Evolutionary conservation across 768 basidiomycete genomes (phyloP).

Genomic region (Mrakia blollopis): DNA sequence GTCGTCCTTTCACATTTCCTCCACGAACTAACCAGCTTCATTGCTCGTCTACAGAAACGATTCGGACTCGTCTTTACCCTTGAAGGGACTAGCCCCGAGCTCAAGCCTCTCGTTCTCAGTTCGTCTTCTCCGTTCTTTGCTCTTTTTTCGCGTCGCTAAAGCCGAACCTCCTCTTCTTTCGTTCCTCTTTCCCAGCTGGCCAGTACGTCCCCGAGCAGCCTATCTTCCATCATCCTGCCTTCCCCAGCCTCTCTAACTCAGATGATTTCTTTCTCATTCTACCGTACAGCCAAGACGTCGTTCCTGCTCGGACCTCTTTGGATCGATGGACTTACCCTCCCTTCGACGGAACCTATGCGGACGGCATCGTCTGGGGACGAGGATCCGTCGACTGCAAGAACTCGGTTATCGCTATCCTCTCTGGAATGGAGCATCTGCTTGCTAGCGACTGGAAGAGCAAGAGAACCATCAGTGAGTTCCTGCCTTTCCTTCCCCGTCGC

Average conservation of each 20-base stretch:
- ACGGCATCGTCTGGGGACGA: conserved; percentile 23
- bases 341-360: conserved; percentile 22
- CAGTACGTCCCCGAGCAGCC: too few species aligned
- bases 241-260: background rate
- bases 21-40: background rate
- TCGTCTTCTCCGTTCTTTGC: background rate
- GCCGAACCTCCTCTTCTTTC: background rate
- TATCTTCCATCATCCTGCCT: background rate
- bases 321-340: conserved; percentile 33
- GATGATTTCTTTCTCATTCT: background rate
- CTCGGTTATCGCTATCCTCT: conserved; percentile 20
- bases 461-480: conserved; percentile 19
- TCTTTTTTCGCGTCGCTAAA: background rate
- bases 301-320: conserved; percentile 29
- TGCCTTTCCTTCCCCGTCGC: background rate
- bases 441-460: conserved; percentile 10
- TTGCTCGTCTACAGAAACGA: background rate
- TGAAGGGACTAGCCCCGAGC: background rate
- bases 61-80: conserved; percentile 30
- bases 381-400: conserved; percentile 30
- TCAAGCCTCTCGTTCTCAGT: conserved; percentile 31
- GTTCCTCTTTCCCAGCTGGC: background rate
- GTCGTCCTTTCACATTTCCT: background rate
- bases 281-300: conserved; percentile 19
- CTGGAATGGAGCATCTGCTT: conserved; percentile 28